Evolutionary conservation across 441 rosid species (phyloP), one percentile per base, ranked within the genome.

Genomic region (Eutrema salsugineum): DNA sequence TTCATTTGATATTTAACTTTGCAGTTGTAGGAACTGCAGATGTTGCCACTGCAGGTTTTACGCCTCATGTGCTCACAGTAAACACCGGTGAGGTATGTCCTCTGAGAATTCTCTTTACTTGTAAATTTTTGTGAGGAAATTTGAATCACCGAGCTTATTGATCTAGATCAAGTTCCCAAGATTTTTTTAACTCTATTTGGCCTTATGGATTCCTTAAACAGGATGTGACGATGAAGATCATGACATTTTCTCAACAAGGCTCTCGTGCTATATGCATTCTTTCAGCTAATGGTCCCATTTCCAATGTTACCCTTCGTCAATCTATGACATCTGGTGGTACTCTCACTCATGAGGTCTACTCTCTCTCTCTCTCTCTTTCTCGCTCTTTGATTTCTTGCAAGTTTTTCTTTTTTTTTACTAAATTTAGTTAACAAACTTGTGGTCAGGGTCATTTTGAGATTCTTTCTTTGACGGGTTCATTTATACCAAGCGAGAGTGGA

Each of bases 161-260:
- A 20, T 50, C 19, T 51, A 32, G 67, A 48, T 6, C 32, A 2
- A 22, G 11, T 54, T 22, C 7, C 16, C 1, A 3, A 30, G 47
- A 39, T 64, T 46, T 55, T 46, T 55, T 22, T 48, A 14, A 64
- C 66, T 64, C 35, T 70, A 24, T 64, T 30, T 11, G 39, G 19
- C 19, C 22, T 36, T 36, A 46, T 22, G 50, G 27, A 15, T 28
- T 56, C 12, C 2, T 22, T n/a, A n/a, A 54, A 39, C 78, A 95
- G 99, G 99, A 95, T 83, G 90, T 93, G 55, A 86, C 85, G 0
- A 95, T 89, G 99, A 95, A 93, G 82, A 70, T 95, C 66, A 96
- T 93, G 97, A 84, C 96, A 16, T 90, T 96, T 55, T 87, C 95
- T 77, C 98, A 91, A 72, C 94, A 91, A 86, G 91, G 90, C 63